Evolutionary conservation across 2,329 filamentous ascomycete species (phyloP), one percentile per base, ranked within the genome.

Genomic region (Cordyceps fumosorosea): DNA sequence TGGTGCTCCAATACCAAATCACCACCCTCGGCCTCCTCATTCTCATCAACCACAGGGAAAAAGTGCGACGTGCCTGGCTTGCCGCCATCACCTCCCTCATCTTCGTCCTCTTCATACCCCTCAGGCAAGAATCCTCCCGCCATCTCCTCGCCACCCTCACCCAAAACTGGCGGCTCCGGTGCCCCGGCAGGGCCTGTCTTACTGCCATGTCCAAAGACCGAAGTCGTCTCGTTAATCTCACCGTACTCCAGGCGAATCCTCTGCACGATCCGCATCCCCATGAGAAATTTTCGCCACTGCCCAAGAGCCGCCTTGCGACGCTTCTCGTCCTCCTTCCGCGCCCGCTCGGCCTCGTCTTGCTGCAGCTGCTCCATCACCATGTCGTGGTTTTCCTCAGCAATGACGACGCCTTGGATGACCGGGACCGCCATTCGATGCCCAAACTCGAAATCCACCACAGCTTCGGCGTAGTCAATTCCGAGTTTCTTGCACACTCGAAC

Each of bases 381-480:
- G 18, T 87, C 85, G 64, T 90, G 84, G 66, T 96, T 83, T 74
- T 96, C 93, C 65, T 86, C 84, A 0, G 93, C 91, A 1, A 97
- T 84, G 0, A 99, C 92, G 0, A 97, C 91, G 0, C 93, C 95
- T 60, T 90, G 89, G 32, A 98, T 89, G 0, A 97, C 86, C 0
- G 95, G 95, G 0, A 98, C 91, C 5, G 95, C 95, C 82, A 95
- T 93, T 64, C 95, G 89, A 68, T 95, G 89, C 0, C 93, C 93
- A 72, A 98, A 99, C 71, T 99, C 95, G 72, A 99, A 99, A 1
- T 91, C 95, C 0, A 93, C 93, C 2, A 96, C 95, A 1, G 95
- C 95, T 74, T 98, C 95, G 0, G 95, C 95, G 68, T 88, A 96
- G 70, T 97, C 92, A 44, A 98, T 89, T 4, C 86, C 85, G 0